Conservation (phyloP, 495 filamentous ascomycete species). For the Tuber melanosporum region DNA sequence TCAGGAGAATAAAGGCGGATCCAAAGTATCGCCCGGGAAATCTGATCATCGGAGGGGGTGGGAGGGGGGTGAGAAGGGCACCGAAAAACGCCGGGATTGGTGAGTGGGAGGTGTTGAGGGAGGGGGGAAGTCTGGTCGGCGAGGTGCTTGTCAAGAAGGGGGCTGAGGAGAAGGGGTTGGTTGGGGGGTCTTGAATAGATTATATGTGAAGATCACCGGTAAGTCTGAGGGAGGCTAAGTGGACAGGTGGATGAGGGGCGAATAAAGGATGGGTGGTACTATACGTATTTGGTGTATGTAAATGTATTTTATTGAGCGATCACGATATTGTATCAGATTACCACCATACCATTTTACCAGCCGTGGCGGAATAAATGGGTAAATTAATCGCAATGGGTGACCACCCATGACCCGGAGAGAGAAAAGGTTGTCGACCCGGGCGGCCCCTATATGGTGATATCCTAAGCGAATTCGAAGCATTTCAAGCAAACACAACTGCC, state of each 20-base stretch:
- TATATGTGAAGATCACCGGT: neutral
- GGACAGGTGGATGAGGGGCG: neutral
- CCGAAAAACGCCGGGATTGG: slow-evolving; percentile 60
- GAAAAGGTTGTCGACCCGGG: too few relatives aligned
- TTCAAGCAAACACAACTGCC: neutral
- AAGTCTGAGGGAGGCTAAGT: neutral
- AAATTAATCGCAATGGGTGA: too few relatives aligned
- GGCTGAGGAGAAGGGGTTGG: neutral
- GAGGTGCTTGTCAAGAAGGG: slow-evolving; percentile 48
- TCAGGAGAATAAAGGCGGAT: slow-evolving; percentile 63
- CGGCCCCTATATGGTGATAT: too few relatives aligned
- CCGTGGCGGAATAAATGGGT: neutral
- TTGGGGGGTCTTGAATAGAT: neutral
- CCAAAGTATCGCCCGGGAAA: slow-evolving; percentile 69
- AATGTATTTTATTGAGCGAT: neutral
- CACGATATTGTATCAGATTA: neutral
- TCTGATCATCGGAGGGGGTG: slow-evolving; percentile 72
- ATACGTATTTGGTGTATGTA: neutral
- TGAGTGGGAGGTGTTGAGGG: slow-evolving; percentile 61
- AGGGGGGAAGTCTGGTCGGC: slow-evolving; percentile 60
- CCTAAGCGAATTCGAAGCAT: neutral
- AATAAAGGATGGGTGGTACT: neutral
- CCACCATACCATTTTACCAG: neutral
- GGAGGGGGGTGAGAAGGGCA: slow-evolving; percentile 59
- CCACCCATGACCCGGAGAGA: too few relatives aligned